phyloP scores from a whole-genome alignment of 108 stramenopile genomes.

The Stephanodiscus triporus region DNA sequence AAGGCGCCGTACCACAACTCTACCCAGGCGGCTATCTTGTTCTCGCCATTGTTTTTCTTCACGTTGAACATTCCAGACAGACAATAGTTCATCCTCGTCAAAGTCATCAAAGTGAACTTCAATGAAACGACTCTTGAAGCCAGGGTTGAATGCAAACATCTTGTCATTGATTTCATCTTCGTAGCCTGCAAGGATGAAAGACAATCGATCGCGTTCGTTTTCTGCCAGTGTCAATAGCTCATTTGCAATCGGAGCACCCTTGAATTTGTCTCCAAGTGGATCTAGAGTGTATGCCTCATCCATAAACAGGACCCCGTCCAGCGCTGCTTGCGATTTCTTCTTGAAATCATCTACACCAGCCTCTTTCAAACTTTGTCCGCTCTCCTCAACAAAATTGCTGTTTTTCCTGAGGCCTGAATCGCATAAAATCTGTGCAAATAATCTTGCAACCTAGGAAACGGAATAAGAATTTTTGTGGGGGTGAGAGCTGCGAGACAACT shows the following conservation, averaged over 20 bases:
- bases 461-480: too few species aligned
- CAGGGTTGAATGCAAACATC: slow-evolving; percentile 47
- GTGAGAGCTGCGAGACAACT: too few species aligned
- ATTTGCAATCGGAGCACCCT: slow-evolving; percentile 51
- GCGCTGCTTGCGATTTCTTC: slow-evolving; percentile 24
- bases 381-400: slow-evolving; percentile 32
- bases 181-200: slow-evolving; percentile 57
- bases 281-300: slow-evolving; percentile 40
- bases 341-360: slow-evolving; percentile 40
- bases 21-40: slow-evolving; percentile 20
- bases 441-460: slow-evolving; percentile 19
- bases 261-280: slow-evolving; percentile 44
- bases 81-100: slow-evolving; percentile 48
- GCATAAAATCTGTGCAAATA: slow-evolving; percentile 41
- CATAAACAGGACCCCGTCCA: slow-evolving; percentile 35
- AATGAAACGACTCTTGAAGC: slow-evolving; percentile 46
- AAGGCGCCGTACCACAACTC: slow-evolving; percentile 40
- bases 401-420: slow-evolving; percentile 32
- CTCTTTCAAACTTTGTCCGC: slow-evolving; percentile 41
- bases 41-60: slow-evolving; percentile 36
- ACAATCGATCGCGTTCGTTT: slow-evolving; percentile 42
- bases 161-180: slow-evolving; percentile 52
- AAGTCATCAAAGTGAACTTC: slow-evolving; percentile 53
- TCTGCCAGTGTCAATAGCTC: slow-evolving; percentile 41
- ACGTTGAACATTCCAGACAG: slow-evolving; percentile 38